Base-by-base conservation (phyloP, 352 stramenopile genomes). In the Globisporangium barbulae region DNA sequence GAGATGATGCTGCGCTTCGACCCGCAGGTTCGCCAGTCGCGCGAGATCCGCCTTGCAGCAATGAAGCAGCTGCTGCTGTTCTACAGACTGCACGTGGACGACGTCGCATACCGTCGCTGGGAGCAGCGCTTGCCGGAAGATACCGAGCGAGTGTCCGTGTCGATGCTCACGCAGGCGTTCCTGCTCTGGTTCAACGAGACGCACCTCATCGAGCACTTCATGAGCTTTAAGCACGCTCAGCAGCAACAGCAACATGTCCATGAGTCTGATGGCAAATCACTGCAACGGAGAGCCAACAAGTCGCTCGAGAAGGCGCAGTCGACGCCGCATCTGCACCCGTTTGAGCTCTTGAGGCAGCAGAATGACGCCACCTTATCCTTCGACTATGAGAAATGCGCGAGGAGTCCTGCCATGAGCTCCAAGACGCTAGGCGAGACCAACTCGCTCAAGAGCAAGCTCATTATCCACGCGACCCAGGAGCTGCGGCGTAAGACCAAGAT, bases 1-100 rank as follows among this genome's bases (percentile, higher is more conserved):
- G 67, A 79, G 13, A 74, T 90, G 48, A 70, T 89, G 35, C 45
- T 68, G 15, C 55, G 48, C 2, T 90, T 89, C 37, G 78, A 89
- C 56, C 69, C 72, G 0, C 60, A 80, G 3, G 68, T 70, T 8
- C 64, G 60, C 28, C 60, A 74, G 21, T 76, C 67, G 49, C 68
- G 77, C 28, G 58, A 52, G 25, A 64, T 88, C 6, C 72, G 69
- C 19, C 41, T 83, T 9, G 19, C 55, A 6, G 63, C 74, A 17
- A 33, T 89, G 25, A 79, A 74, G 37, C 67, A 76, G 21, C 61
- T 88, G 45, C 55, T 88, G 15, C 47, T 47, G 1, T 78, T 82
- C 56, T 81, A 81, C 39, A 68, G 55, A 0, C 62, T 90, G 5
- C 47, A 74, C 2, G 69, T 91, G 1, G 65, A 76, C 35, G 67